phyloP scores from a whole-genome alignment of 805 yeast species.

The Saturnispora ahearnii region DNA sequence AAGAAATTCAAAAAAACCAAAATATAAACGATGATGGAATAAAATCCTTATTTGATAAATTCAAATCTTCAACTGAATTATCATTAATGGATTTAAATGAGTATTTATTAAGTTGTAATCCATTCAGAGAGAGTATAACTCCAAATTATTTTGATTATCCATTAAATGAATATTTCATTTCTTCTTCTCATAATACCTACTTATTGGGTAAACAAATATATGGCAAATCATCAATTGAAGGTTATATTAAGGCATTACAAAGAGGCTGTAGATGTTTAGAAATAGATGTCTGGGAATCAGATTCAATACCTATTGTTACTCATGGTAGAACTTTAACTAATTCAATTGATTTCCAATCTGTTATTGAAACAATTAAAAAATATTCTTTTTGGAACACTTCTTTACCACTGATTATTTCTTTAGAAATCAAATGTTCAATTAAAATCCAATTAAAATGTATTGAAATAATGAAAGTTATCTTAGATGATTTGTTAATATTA shows the following conservation, averaged over 20 bases:
- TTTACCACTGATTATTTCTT: constrained; percentile 74
- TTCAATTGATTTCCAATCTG: constrained; percentile 60
- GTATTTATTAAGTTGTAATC: constrained; percentile 23
- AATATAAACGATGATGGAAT: not conserved
- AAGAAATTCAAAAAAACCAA: not conserved
- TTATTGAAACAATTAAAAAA: constrained; percentile 62
- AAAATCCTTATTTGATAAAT: not conserved
- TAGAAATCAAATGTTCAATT: constrained; percentile 72
- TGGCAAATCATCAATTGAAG: constrained; percentile 82
- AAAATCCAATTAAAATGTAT: constrained; percentile 59
- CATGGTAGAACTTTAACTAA: constrained; percentile 85
- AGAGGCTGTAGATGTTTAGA: constrained; percentile 94
- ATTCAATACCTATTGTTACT: constrained; percentile 69
- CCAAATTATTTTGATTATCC: constrained; percentile 46
- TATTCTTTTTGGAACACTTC: constrained; percentile 87
- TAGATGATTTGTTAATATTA: constrained; percentile 37
- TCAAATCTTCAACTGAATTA: constrained; percentile 12
- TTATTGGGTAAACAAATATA: constrained; percentile 80
- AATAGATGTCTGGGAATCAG: constrained; percentile 86
- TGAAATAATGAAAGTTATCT: constrained; percentile 40
- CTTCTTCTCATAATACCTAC: constrained; percentile 94
- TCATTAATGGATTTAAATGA: constrained; percentile 21
- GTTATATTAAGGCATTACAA: constrained; percentile 77
- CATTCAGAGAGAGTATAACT: constrained; percentile 21
- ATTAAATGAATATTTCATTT: constrained; percentile 75